Percentiles rank a stretch among this genome's conserved stretches.
phyloP scores from a whole-genome alignment of 371 early-diverging fungal species.

The Mycotypha africana region DNA sequence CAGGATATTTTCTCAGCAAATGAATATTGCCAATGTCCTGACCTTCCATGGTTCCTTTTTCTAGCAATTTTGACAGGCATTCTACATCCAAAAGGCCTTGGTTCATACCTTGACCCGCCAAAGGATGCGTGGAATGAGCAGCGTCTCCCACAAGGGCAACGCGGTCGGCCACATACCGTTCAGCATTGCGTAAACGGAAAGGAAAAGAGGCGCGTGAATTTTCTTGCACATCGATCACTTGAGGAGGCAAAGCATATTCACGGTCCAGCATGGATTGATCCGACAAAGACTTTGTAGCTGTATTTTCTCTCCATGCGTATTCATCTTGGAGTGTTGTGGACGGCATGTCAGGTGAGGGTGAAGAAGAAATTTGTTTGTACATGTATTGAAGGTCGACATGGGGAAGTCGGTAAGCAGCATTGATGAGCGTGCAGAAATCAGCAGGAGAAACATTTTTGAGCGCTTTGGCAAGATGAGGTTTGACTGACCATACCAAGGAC shows the following conservation, averaged over 20 bases:
- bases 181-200: conserved; percentile 73
- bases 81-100: conserved; percentile 87
- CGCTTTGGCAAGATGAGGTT: conserved; percentile 56
- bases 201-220: conserved; percentile 83
- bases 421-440: conserved; percentile 68
- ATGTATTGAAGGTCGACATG: conserved; percentile 73
- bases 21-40: conserved; percentile 73
- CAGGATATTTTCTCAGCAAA: conserved; percentile 67
- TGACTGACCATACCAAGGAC: conserved; percentile 91
- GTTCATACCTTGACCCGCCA: conserved; percentile 96
- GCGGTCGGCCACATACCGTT: conserved; percentile 69
- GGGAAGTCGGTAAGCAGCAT: conserved; percentile 76
- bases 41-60: conserved; percentile 62
- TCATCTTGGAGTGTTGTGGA: conserved; percentile 52
- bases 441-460: conserved; percentile 56
- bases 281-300: conserved; percentile 23
- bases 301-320: conserved; percentile 60
- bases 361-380: conserved; percentile 49
- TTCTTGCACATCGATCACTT: conserved; percentile 57
- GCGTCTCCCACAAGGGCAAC: conserved; percentile 93
- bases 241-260: conserved; percentile 52
- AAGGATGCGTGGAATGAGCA: conserved; percentile 94
- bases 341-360: too few relatives aligned
- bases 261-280: conserved; percentile 16
- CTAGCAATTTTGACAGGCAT: conserved; percentile 57